phyloP scores from a whole-genome alignment of 495 filamentous ascomycete genomes.

The Parathielavia appendiculata region DNA sequence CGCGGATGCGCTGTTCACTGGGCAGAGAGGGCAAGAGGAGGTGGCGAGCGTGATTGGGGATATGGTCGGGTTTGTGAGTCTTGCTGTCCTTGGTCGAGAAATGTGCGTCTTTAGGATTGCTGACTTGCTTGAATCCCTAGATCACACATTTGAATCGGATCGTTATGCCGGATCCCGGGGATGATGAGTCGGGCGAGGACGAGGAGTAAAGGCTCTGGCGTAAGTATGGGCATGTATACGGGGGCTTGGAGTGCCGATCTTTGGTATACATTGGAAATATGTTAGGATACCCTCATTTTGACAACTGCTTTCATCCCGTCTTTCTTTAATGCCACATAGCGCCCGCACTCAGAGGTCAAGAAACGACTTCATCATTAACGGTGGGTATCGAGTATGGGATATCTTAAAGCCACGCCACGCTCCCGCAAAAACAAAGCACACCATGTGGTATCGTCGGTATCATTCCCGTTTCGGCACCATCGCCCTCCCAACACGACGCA shows the following conservation, averaged over 20 bases:
- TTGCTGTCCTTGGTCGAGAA: slow-evolving; percentile 13
- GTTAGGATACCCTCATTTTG: neutral
- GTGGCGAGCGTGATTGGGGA: slow-evolving; percentile 39
- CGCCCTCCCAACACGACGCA: neutral
- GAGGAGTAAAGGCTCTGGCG: slow-evolving; percentile 2
- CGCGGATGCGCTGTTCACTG: slow-evolving; percentile 47
- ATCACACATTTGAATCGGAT: slow-evolving; percentile 25
- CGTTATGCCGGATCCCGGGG: slow-evolving; percentile 50
- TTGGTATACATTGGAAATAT: neutral
- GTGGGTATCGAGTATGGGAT: slow-evolving; percentile 19
- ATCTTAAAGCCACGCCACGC: slow-evolving; percentile 15
- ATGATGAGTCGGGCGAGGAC: slow-evolving; percentile 33
- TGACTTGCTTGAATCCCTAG: slow-evolving; percentile 18
- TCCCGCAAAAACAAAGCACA: slow-evolving; percentile 11
- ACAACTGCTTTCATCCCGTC: neutral
- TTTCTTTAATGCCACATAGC: neutral
- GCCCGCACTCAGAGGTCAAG: neutral
- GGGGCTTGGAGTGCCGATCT: neutral
- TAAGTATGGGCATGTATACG: slow-evolving; percentile 1
- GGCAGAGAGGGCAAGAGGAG: slow-evolving; percentile 47
- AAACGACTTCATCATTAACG: slow-evolving; percentile 4
- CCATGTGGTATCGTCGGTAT: slow-evolving; percentile 15
- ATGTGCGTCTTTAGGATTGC: neutral
- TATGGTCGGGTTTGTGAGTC: slow-evolving; percentile 62
- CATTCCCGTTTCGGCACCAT: slow-evolving; percentile 6